Conservation (phyloP, 768 basidiomycete genomes). For the Termitomyces sp. region DNA sequence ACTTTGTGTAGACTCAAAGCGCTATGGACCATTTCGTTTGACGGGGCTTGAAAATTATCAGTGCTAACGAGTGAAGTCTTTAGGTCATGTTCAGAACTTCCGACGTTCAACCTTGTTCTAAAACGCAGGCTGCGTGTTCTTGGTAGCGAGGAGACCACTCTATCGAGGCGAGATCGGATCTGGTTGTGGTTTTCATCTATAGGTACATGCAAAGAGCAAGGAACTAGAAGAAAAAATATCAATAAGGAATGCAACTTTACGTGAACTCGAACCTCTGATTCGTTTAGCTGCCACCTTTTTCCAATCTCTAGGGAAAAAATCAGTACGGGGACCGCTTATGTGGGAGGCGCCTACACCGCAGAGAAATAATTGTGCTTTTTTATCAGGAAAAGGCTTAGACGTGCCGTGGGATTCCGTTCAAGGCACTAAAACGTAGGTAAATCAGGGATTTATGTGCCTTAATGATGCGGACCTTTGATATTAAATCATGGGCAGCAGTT, state of each 20-base stretch:
- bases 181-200: neutral
- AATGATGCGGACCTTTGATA: constrained; percentile 32
- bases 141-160: neutral
- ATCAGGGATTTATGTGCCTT: neutral
- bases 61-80: neutral
- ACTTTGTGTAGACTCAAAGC: constrained; percentile 6
- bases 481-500: constrained; percentile 34
- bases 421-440: constrained; percentile 35
- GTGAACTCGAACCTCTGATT: constrained; percentile 20
- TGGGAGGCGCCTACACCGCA: constrained; percentile 31
- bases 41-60: neutral
- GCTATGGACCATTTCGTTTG: constrained; percentile 5
- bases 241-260: neutral
- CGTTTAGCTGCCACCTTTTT: constrained; percentile 24
- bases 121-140: neutral
- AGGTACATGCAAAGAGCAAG: neutral
- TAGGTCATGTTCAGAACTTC: neutral
- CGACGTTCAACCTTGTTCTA: neutral
- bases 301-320: constrained; percentile 31
- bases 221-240: neutral
- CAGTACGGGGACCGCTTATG: constrained; percentile 4
- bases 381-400: constrained; percentile 33
- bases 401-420: constrained; percentile 47
- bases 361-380: constrained; percentile 45
- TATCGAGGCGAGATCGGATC: neutral